phyloP scores from a whole-genome alignment of 2,329 filamentous ascomycete genomes.

The Phaeosphaeriaceae sp. region DNA sequence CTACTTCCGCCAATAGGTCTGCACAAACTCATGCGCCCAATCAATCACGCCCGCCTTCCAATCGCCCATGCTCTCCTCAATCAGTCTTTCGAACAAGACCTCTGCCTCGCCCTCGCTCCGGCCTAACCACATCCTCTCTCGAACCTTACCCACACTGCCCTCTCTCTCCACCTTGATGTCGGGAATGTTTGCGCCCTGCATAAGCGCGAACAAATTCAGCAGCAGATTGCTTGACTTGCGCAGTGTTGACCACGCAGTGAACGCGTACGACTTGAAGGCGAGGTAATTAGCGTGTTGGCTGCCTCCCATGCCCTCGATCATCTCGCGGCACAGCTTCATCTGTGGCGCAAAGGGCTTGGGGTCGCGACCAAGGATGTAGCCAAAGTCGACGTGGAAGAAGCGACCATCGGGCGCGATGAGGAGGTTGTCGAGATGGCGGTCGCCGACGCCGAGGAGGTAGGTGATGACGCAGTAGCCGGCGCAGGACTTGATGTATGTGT shows the following conservation, averaged over 20 bases:
- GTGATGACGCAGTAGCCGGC: conserved; percentile 99
- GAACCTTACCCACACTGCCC: conserved; percentile 92
- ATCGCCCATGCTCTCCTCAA: conserved; percentile 82
- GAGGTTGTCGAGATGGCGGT: conserved; percentile 94
- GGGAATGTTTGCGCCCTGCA: conserved; percentile 97
- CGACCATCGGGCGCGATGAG: conserved; percentile 87
- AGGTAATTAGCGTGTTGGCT: conserved; percentile 80
- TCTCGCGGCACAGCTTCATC: conserved; percentile 97
- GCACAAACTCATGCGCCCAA: conserved; percentile 89
- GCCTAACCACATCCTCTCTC: conserved; percentile 92
- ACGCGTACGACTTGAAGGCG: conserved; percentile 94
- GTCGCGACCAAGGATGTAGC: conserved; percentile 95
- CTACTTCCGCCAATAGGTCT: conserved; percentile 76
- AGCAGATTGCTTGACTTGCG: conserved; percentile 91
- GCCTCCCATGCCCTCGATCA: conserved; percentile 98
- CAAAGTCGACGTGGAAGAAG: conserved; percentile 99
- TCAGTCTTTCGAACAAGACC: conserved; percentile 83
- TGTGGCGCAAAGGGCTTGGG: conserved; percentile 96
- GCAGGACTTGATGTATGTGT: conserved; percentile 94
- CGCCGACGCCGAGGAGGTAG: conserved; percentile 94
- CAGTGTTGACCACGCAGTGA: conserved; percentile 89
- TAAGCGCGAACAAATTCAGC: conserved; percentile 92
- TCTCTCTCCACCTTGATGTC: conserved; percentile 93
- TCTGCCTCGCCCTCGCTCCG: conserved; percentile 92
- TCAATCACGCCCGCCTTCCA: conserved; percentile 95